Evolutionary conservation across 176 grass and related monocot genomes (phyloP), one percentile per base, ranked within the genome.

Genomic region (Thinopyrum elongatum): DNA sequence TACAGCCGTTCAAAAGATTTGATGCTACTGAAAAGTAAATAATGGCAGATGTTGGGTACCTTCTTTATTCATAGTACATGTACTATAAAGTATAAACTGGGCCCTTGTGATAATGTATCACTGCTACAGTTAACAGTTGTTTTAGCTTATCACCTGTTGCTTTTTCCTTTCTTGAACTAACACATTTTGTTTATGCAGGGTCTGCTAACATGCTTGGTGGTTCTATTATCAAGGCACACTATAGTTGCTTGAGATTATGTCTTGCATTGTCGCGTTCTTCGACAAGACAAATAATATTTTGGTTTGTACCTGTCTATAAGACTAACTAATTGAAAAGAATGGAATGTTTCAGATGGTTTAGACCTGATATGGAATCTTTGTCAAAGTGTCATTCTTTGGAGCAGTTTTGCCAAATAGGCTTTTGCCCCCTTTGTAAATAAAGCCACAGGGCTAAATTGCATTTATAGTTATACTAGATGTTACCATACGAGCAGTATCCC

Each of bases 181-280:
- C 84, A 51, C 58, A 6, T 22, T 69, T 34, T 80, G 44, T 63
- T 85, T 25, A 65, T 94, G 55, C 92, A 97, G 95, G 95, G 92
- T 82, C 83, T 97, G 72, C 95, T 94, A 94, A 97, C 95, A 82
- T 97, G 95, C 65, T 80, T 97, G 77, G 95, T 92, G 78, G 95
- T 86, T 77, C 86, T 33, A 33, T 92, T 97, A 92, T 94, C 90
- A 92, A 70, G 90, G 90, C 94, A 92, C 25, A 72, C 1, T 47
- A 65, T 34, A 44, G 28, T 72, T 84, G 55, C 74, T 41, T 87
- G 14, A 82, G 63, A 65, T 25, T 77, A 77, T 58, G 60, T 89
- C 69, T 89, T 26, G 8, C 80, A 70, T 76, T 85, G 64, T 82
- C 31, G 31, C 82, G 35, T 44, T 80, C 26, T 79, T 25, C 53